Conservation (phyloP, 2,329 filamentous ascomycete genomes). For the Geosmithia morbida region DNA sequence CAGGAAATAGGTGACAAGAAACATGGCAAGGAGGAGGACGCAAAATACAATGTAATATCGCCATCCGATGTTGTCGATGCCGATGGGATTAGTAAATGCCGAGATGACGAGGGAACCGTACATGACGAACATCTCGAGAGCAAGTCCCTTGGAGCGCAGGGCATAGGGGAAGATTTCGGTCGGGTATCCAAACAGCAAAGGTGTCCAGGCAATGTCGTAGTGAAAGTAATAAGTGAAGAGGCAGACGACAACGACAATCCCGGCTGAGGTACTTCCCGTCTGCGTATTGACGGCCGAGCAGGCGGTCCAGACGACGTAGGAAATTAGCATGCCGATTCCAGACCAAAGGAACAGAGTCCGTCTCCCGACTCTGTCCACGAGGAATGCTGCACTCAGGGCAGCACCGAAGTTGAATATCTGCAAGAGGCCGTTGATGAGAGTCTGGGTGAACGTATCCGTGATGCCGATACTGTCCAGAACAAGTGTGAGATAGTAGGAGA, state of each 20-base stretch:
- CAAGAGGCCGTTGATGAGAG: conserved; percentile 22
- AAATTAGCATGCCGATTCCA: conserved; percentile 18
- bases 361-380: conserved; percentile 26
- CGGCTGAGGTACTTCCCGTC: conserved; percentile 14
- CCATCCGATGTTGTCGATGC: conserved; percentile 6
- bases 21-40: conserved; percentile 8
- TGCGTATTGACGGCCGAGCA: conserved; percentile 15
- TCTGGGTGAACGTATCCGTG: conserved; percentile 18
- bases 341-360: conserved; percentile 24
- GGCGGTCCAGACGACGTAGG: conserved; percentile 23
- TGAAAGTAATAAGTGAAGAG: conserved; percentile 31
- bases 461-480: conserved; percentile 20
- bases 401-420: conserved; percentile 24
- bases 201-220: conserved; percentile 31
- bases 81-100: conserved; percentile 18
- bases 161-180: conserved; percentile 23
- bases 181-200: conserved; percentile 27
- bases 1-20: conserved; percentile 8
- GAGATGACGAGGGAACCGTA: conserved; percentile 16
- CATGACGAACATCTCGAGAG: conserved; percentile 28
- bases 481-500: conserved; percentile 20
- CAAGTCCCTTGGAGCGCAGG: conserved; percentile 21
- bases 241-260: conserved; percentile 29
- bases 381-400: conserved; percentile 18
- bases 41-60: conserved; percentile 8